Evolutionary conservation across 2,329 filamentous ascomycete species (phyloP).

Genomic region (Epichloe baconii): DNA sequence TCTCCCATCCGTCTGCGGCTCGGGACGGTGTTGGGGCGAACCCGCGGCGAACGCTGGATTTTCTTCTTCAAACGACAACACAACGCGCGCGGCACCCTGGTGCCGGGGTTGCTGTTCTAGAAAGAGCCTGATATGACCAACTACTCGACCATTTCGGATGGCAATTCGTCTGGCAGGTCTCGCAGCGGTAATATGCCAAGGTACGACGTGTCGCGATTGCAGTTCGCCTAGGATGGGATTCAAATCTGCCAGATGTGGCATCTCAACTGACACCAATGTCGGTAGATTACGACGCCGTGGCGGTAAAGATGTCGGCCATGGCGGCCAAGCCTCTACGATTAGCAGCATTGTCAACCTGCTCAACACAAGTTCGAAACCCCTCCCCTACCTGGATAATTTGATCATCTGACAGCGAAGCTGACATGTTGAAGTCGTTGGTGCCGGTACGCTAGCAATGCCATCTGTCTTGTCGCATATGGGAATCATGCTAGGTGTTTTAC

Average conservation of each 20-base stretch:
- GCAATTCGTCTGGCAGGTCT: constrained; percentile 24
- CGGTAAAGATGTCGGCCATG: constrained; percentile 54
- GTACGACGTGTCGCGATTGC: constrained; percentile 17
- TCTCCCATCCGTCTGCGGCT: background rate
- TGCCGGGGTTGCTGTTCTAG: constrained; percentile 1
- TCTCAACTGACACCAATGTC: constrained; percentile 2
- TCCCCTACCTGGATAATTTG: constrained; percentile 2
- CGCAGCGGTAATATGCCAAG: constrained; percentile 34
- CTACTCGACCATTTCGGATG: constrained; percentile 40
- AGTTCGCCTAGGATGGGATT: background rate
- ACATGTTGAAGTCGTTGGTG: constrained; percentile 62
- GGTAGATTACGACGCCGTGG: constrained; percentile 44
- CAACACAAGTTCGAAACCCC: constrained; percentile 64
- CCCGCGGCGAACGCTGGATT: too few relatives aligned
- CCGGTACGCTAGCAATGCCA: constrained; percentile 91
- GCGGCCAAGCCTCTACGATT: constrained; percentile 70
- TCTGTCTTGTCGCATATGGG: constrained; percentile 92
- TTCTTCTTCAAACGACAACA: background rate
- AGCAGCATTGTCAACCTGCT: constrained; percentile 92
- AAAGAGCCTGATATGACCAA: constrained; percentile 34
- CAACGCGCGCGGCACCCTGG: constrained; percentile 3
- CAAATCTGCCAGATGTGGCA: background rate
- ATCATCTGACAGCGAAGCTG: constrained; percentile 6
- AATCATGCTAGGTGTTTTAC: constrained; percentile 66
- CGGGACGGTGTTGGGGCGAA: background rate